Evolutionary conservation across 2,329 filamentous ascomycete genomes (phyloP).

Genomic region (Pestalotiopsis sp.): DNA sequence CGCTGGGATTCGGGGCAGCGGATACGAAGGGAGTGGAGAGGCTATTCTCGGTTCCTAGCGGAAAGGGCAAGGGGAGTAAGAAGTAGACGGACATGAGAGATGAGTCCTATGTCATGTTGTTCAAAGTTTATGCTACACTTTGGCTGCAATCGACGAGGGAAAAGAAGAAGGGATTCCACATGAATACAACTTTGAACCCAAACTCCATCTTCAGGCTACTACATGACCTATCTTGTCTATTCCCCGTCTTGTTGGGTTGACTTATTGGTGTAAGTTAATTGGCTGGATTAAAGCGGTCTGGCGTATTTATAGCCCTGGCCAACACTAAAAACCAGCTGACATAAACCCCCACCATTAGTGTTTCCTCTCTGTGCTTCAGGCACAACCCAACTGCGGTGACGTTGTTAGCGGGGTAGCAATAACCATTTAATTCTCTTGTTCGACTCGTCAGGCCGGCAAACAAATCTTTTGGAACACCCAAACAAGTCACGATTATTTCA

Average conservation of each 20-base stretch:
- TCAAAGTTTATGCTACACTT: too few species aligned
- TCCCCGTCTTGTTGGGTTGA: neutral
- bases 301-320: neutral
- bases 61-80: neutral
- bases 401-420: neutral
- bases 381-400: neutral
- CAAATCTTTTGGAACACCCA: too few species aligned
- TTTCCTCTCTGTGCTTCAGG: neutral
- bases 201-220: too few species aligned
- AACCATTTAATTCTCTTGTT: neutral
- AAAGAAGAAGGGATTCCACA: too few species aligned
- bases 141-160: too few species aligned
- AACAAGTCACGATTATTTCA: too few species aligned
- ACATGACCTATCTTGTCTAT: neutral
- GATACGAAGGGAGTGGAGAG: conserved; percentile 1
- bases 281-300: neutral
- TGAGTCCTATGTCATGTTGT: too few species aligned
- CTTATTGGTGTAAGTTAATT: neutral
- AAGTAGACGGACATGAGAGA: neutral
- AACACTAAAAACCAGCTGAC: neutral
- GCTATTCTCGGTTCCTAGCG: neutral
- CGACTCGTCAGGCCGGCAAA: too few species aligned
- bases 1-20: neutral
- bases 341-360: conserved; percentile 12
- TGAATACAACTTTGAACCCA: too few species aligned